Base-by-base conservation (phyloP, 176 grass and related monocot genomes). In the Aegilops tauschii region DNA sequence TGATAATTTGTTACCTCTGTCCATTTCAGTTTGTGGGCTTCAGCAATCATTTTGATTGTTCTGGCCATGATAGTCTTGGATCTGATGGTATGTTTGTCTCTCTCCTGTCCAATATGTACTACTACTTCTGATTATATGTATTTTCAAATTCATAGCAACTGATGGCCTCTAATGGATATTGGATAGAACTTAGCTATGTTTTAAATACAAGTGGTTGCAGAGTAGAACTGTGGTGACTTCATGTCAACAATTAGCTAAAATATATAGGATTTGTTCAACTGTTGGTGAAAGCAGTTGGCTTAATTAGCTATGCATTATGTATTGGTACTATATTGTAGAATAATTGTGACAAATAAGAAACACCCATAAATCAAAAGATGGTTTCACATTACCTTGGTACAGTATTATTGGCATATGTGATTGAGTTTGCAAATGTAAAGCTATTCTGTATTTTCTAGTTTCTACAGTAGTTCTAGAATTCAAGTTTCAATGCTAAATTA, bases 51-150 rank as follows among this genome's bases (percentile, higher is more conserved):
- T 91, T 93, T 91, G 20, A 49, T 83, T 62, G 92, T 94, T 11
- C 77, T 95, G 77, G 83, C 84, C 3, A 99, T 99, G 97, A 96
- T 99, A 83, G 85, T 96, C 61, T 74, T 99, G 64, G 90, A 99
- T 82, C 65, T 99, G 88, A 94, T 99, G 97, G 97, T 99, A 96
- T 61, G 86, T 73, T 82, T 64, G 35, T 80, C 30, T 5, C 54
- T 89, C 82, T n/a, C 73, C 8, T 65, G 9, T 65, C 78, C 36
- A 74, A 79, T 40, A 65, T 72, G 27, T 20, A 31, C 9, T 69
- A 81, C 12, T 76, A 69, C 40, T 52, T 76, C 50, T 79, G 27
- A 42, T 79, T 65, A 18, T 61, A 85, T 81, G 21, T 34, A 34
- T 89, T 81, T 81, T 5, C n/a, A 42, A 66, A 66, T 83, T 74